Percentiles rank a stretch among this genome's conserved stretches.
These are phyloP conservation scores for Tetradesmus obliquus DNA, from an alignment of 139 green algal species.

Conservation along the genomic window DNA sequence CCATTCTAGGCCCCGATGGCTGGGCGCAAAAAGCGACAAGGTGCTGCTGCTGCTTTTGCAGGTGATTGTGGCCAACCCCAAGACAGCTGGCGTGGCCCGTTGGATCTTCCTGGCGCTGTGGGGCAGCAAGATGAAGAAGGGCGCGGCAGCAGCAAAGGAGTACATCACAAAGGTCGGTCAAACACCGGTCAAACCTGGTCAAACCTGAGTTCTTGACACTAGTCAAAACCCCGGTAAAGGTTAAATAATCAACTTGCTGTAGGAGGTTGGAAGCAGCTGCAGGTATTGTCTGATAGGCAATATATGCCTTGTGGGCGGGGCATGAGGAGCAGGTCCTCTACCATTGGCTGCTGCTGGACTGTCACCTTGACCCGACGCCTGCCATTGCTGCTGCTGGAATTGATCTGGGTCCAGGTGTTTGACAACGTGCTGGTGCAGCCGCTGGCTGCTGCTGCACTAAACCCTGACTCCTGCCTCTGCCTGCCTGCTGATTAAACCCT, in stretches of 20 bases:
- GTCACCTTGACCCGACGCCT: no score
- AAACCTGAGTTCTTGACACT: background rate
- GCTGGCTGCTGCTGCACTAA: no score
- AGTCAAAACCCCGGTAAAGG: background rate
- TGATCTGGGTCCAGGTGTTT: slow-evolving; percentile 65
- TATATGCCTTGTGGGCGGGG: no score
- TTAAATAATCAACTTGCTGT: background rate
- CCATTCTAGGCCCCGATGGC: no score
- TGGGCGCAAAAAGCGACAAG: background rate
- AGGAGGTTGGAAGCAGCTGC: background rate
- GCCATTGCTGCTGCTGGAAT: no score
- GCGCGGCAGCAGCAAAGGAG: slow-evolving; percentile 55
- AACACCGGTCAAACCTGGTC: background rate
- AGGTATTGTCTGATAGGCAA: background rate
- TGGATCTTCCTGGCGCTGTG: slow-evolving; percentile 93
- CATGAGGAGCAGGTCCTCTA: no score
- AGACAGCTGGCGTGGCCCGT: slow-evolving; percentile 87
- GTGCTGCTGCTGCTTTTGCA: slow-evolving; percentile 30
- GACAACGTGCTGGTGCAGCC: slow-evolving; percentile 81
- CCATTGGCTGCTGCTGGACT: no score
- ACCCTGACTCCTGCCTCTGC: background rate
- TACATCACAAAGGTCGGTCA: slow-evolving; percentile 63
- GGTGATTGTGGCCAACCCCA: slow-evolving; percentile 88
- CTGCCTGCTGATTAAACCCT: background rate
- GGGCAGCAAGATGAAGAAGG: slow-evolving; percentile 71